A percentile compares a stretch with the other conserved stretches of the same genome.
Evolutionary conservation across 495 filamentous ascomycete genomes (phyloP).

Genomic region (Neurospora intermedia): DNA sequence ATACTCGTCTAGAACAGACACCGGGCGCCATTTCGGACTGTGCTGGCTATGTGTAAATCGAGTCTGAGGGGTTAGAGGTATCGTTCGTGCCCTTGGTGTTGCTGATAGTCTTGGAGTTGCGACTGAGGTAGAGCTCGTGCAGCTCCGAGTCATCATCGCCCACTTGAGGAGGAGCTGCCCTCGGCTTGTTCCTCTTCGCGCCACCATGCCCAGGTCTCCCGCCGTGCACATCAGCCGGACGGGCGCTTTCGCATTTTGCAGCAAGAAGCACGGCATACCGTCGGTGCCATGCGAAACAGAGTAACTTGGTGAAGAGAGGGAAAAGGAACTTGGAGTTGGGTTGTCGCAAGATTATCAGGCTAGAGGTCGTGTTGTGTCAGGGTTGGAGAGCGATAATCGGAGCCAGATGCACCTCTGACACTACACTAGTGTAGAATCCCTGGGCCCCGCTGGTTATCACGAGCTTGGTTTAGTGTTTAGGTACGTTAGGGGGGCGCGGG

Average conservation of each 20-base stretch:
- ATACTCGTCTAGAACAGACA: slow-evolving; percentile 81
- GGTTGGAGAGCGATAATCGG: neutral
- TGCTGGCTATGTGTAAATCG: neutral
- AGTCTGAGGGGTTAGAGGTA: neutral
- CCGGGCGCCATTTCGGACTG: slow-evolving; percentile 65
- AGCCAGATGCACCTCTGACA: neutral
- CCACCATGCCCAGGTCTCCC: slow-evolving; percentile 9
- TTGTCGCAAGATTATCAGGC: neutral
- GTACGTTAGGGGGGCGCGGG: neutral
- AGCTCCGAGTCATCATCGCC: neutral
- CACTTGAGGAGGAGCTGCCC: slow-evolving; percentile 2
- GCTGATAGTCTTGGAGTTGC: neutral
- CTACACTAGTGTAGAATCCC: neutral
- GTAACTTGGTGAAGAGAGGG: neutral
- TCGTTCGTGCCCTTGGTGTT: neutral
- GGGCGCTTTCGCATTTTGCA: slow-evolving; percentile 33
- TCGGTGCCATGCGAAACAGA: slow-evolving; percentile 31
- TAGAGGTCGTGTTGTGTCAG: neutral
- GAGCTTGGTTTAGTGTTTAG: neutral
- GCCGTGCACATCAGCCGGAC: slow-evolving; percentile 23
- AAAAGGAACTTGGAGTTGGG: neutral
- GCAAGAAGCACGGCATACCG: slow-evolving; percentile 36
- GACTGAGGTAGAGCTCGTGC: neutral
- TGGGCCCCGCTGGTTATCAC: neutral
- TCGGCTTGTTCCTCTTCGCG: neutral